Evolutionary conservation across 345 rosid species (phyloP).

Genomic region (Draba incana): DNA sequence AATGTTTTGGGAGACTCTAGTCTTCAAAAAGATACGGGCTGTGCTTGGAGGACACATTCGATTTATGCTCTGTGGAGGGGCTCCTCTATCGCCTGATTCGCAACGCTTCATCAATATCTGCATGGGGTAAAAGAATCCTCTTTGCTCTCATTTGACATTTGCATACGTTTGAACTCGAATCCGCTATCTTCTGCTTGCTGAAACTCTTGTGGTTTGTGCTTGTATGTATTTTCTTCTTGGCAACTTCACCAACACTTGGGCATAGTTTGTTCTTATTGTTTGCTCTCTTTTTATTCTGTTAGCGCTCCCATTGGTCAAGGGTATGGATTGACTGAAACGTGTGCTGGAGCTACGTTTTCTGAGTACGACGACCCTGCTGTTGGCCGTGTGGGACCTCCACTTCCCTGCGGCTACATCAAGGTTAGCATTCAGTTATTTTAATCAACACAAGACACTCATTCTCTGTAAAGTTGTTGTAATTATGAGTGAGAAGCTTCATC

Average conservation of each 20-base stretch:
- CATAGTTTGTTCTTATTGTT: conserved; percentile 25
- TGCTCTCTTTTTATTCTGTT: conserved; percentile 24
- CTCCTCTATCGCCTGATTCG: conserved; percentile 83
- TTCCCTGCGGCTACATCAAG: conserved; percentile 80
- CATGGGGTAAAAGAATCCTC: conserved; percentile 64
- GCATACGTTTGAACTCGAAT: neutral
- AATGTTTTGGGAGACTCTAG: conserved; percentile 66
- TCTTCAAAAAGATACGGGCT: conserved; percentile 65
- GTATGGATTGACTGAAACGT: conserved; percentile 96
- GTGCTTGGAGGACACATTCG: conserved; percentile 79
- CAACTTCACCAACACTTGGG: conserved; percentile 11
- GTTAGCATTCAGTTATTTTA: conserved; percentile 42
- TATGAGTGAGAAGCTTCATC: neutral
- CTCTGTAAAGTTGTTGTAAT: neutral
- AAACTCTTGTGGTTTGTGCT: neutral
- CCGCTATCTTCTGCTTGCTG: neutral
- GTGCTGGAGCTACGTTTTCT: conserved; percentile 85
- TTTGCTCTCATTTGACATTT: conserved; percentile 19
- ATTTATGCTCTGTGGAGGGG: conserved; percentile 85
- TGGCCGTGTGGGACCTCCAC: conserved; percentile 93
- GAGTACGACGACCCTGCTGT: conserved; percentile 74
- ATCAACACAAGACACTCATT: neutral
- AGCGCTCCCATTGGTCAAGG: conserved; percentile 91
- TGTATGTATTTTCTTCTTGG: neutral
- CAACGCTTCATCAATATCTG: conserved; percentile 92